Base-by-base conservation (phyloP, 1,284 basidiomycete genomes). In the Prillingera fragicola region DNA sequence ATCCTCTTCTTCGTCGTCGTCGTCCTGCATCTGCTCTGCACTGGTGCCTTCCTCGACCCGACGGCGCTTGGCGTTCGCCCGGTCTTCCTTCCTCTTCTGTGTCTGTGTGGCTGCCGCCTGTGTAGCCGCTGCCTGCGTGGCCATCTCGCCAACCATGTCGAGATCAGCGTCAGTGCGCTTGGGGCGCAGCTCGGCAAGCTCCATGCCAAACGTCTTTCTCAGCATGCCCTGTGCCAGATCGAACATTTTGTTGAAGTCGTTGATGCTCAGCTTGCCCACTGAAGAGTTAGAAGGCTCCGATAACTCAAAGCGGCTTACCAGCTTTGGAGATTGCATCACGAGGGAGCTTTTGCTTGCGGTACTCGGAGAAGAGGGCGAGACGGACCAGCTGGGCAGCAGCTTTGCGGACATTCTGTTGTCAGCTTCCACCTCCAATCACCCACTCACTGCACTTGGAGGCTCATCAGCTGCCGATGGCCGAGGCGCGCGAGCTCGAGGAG, bases 351-450 rank as follows among this genome's bases (percentile, higher is more conserved):
- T 47, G 48, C 26, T 57, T 54, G 23, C 56, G 58, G 41, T 69
- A 65, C 50, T 71, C 67, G 22, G 54, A 53, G 41, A 67, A 69
- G 19, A 72, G 45, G 1, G 68, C 65, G 15, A 63, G 49, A 28
- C 66, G 54, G 21, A 67, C 64, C 8, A 71, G 31, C 33, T 65
- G 52, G 1, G 56, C 54, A 2, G 63, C 65, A 22, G 51, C 51
- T 7, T 41, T 40, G 22, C 56, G 39, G 33, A 63, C 52, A 8
- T 62, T 60, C 67, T 69, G 41, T 15, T 17, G 29, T 31, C 29
- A 27, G 25, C 36, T 12, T n/a, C 6, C 18, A 41, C 32, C 17
- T 17, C 33, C 19, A 9, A 33, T 33, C 33, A 14, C 18, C 35
- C 10, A 9, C 15, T 14, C 8, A 9, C 13, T 14, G 13, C 19